Conservation (phyloP, 331 rosid genomes). For the Ulmus americana region DNA sequence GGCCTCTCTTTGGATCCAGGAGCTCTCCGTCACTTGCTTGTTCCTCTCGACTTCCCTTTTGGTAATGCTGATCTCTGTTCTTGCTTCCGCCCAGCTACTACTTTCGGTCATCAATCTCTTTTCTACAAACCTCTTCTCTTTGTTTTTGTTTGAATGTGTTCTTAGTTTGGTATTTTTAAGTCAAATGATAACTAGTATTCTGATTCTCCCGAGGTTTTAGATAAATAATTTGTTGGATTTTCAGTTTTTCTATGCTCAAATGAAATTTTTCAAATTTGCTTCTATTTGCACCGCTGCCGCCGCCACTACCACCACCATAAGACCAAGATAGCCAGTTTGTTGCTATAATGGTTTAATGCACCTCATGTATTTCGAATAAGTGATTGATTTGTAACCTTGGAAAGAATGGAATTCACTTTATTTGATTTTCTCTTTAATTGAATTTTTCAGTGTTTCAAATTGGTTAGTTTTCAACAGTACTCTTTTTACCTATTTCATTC, state of each 20-base stretch:
- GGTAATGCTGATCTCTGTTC: background rate
- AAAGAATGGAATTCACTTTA: too few relatives aligned
- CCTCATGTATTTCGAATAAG: too few relatives aligned
- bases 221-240: background rate
- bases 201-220: background rate
- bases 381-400: too few relatives aligned
- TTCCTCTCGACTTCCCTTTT: background rate
- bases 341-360: too few relatives aligned
- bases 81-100: constrained; percentile 3
- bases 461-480: too few relatives aligned
- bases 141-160: constrained; percentile 16
- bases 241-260: background rate
- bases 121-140: background rate
- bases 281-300: background rate
- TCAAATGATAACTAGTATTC: background rate
- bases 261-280: background rate
- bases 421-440: too few relatives aligned
- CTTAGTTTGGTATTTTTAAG: background rate
- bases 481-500: too few relatives aligned
- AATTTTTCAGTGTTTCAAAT: too few relatives aligned
- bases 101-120: background rate
- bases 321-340: too few relatives aligned
- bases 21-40: background rate
- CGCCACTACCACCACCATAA: too few relatives aligned
- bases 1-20: constrained; percentile 7